phyloP scores from a whole-genome alignment of 176 grass and related monocot species.

The Zizania latifolia region DNA sequence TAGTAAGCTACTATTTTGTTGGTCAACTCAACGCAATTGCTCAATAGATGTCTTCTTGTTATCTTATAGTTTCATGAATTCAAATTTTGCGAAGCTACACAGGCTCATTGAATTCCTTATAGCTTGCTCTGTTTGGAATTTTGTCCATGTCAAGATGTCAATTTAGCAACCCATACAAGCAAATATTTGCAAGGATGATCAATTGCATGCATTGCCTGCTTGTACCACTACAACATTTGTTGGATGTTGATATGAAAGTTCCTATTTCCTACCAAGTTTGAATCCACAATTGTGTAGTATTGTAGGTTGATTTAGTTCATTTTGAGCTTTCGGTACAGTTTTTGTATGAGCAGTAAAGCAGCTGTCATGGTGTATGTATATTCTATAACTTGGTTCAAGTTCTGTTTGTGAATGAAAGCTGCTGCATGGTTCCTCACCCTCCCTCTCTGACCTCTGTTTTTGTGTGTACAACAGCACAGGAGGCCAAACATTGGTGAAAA shows the following conservation, averaged over 20 bases:
- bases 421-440: neutral
- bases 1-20: neutral
- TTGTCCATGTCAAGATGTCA: neutral
- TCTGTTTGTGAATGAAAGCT: neutral
- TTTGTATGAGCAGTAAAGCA: neutral
- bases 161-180: neutral
- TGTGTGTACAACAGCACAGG: conserved; percentile 29
- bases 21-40: neutral
- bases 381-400: neutral
- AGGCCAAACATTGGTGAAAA: conserved; percentile 42
- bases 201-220: neutral
- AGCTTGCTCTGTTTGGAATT: neutral
- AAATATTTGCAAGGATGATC: conserved; percentile 6
- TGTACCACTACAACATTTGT: neutral
- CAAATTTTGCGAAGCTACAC: neutral
- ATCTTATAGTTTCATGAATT: neutral
- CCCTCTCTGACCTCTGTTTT: neutral
- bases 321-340: neutral
- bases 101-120: neutral
- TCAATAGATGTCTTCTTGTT: neutral
- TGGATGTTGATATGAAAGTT: neutral
- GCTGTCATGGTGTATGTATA: neutral
- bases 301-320: neutral
- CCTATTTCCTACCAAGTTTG: neutral
- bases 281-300: neutral